Conservation (phyloP, 2,329 filamentous ascomycete species). For the Rhinocladiella mackenziei region DNA sequence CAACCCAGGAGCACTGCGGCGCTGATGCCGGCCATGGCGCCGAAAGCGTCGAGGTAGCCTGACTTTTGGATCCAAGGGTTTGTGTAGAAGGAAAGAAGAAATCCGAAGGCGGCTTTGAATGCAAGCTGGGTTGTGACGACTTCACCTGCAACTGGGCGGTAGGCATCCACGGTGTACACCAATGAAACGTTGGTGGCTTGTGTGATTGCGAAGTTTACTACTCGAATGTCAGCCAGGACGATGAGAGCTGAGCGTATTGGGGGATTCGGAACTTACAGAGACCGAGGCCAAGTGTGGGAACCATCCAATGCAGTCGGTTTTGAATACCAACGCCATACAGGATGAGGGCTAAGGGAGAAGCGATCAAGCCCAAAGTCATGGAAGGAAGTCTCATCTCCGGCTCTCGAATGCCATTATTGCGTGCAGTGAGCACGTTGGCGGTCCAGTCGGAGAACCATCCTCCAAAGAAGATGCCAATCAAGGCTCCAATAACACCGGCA, state of each 20-base stretch:
- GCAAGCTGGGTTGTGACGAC: conserved; percentile 51
- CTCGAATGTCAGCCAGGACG: no score
- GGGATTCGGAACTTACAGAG: conserved; percentile 44
- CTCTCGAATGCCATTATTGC: conserved; percentile 54
- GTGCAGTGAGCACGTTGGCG: conserved; percentile 43
- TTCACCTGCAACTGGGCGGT: conserved; percentile 56
- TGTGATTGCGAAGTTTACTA: conserved; percentile 55
- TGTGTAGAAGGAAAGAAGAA: conserved; percentile 58
- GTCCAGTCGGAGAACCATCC: conserved; percentile 39
- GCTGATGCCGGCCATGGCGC: conserved; percentile 56
- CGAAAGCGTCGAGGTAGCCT: conserved; percentile 52
- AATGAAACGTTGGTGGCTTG: conserved; percentile 55
- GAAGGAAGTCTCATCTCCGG: conserved; percentile 56
- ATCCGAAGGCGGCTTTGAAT: conserved; percentile 57
- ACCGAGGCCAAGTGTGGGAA: conserved; percentile 52
- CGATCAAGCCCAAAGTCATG: conserved; percentile 53
- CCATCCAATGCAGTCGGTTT: conserved; percentile 52
- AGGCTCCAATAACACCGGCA: conserved; percentile 46
- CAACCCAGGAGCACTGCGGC: conserved; percentile 46
- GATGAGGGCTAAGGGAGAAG: conserved; percentile 56
- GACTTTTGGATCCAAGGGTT: conserved; percentile 53
- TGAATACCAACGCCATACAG: conserved; percentile 53
- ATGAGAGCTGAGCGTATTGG: not conserved
- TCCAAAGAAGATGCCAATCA: conserved; percentile 50
- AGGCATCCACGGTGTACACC: conserved; percentile 57